A percentile compares a stretch with the other conserved stretches of the same genome.
phyloP scores from a whole-genome alignment of 2,329 filamentous ascomycete genomes.

The Bipolaris oryzae region DNA sequence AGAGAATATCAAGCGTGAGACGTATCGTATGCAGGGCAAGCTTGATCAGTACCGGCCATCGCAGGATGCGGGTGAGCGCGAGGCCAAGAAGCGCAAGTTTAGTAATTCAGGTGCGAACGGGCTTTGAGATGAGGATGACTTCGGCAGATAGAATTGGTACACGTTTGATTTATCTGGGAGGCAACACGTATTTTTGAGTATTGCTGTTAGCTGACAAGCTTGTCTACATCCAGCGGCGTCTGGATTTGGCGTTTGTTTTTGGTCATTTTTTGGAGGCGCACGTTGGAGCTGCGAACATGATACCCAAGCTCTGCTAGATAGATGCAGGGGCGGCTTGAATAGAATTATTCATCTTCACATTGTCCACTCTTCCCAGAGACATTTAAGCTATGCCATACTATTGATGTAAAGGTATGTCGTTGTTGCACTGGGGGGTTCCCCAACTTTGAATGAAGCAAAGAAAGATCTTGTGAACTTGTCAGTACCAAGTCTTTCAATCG shows the following conservation, averaged over 20 bases:
- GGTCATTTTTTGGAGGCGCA: not conserved
- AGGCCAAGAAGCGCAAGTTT: constrained; percentile 45
- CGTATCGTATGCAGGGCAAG: constrained; percentile 67
- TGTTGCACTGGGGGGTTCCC: not conserved
- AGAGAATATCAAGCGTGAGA: constrained; percentile 74
- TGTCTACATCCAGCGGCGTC: not conserved
- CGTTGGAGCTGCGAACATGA: not conserved
- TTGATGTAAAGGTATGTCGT: not conserved
- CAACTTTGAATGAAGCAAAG: not conserved
- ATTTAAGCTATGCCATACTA: not conserved
- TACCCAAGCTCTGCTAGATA: not conserved
- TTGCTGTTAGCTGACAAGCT: not conserved
- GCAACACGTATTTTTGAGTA: no score
- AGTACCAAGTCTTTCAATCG: not conserved
- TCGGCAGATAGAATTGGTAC: no score
- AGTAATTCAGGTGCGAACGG: constrained; percentile 17
- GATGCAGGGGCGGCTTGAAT: not conserved
- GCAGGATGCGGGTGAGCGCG: constrained; percentile 27
- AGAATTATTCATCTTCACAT: not conserved
- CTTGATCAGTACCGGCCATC: constrained; percentile 40
- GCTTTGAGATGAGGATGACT: not conserved
- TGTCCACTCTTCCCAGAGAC: no score
- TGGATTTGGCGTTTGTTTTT: not conserved
- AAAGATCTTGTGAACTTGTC: not conserved
- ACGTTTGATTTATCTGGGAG: no score